A percentile compares a stretch with the other conserved stretches of the same genome.
Evolutionary conservation across 331 rosid genomes (phyloP).

Genomic region (Malus hybrid): DNA sequence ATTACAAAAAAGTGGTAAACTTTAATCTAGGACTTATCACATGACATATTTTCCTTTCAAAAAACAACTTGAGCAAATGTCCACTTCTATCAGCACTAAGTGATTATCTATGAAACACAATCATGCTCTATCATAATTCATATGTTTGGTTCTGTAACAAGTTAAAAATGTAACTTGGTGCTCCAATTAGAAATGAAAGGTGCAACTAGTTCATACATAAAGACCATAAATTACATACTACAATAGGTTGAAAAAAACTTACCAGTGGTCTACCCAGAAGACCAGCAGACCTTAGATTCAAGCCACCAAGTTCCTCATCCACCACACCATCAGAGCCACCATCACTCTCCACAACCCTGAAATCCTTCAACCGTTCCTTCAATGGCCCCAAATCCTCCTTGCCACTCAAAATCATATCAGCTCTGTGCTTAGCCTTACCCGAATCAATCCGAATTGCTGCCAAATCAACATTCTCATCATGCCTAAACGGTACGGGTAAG

Average conservation of each 20-base stretch:
- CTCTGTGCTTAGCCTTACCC: slow-evolving; percentile 39
- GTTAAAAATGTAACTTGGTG: not conserved
- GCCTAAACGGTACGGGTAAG: slow-evolving; percentile 69
- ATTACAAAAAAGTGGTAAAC: not conserved
- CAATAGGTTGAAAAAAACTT: not conserved
- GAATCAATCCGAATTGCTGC: slow-evolving; percentile 34
- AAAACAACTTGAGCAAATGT: not conserved
- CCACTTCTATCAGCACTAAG: not conserved
- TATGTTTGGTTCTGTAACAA: not conserved
- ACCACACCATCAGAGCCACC: slow-evolving; percentile 36
- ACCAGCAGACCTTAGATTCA: slow-evolving; percentile 61
- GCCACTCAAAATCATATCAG: slow-evolving; percentile 33
- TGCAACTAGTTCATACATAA: not conserved
- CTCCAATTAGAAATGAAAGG: not conserved
- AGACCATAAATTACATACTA: not conserved
- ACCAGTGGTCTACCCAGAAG: slow-evolving; percentile 81
- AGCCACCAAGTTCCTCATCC: slow-evolving; percentile 59
- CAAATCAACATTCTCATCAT: slow-evolving; percentile 34
- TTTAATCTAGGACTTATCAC: not conserved
- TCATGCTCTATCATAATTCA: not conserved
- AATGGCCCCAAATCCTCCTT: slow-evolving; percentile 48
- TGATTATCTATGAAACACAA: not conserved
- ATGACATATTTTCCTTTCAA: not conserved
- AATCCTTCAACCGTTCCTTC: slow-evolving; percentile 47
- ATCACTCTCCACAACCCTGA: slow-evolving; percentile 49